Base-by-base conservation (phyloP, 129 eudicot genomes). In the Gnaphalium uliginosum region DNA sequence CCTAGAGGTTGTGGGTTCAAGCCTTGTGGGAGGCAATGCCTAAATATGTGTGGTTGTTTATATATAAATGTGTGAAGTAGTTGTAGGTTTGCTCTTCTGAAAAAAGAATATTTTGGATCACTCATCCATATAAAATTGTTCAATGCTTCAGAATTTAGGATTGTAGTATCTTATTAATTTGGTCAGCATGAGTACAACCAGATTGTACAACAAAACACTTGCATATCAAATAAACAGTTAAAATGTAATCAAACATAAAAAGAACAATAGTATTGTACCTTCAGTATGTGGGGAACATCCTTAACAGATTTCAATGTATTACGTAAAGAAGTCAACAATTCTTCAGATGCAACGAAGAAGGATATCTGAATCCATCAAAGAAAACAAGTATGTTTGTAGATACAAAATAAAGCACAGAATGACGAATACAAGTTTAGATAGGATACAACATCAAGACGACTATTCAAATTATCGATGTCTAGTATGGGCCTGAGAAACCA, bases 401-500 rank as follows among this genome's bases (percentile, higher is more conserved):
- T 33, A 57, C 41, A 11, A 24, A 51, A 24, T 32, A 58, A 76
- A 17, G 26, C 25, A 19, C 24, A 33, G 71, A 64, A 74, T 17
- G 17, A 48, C 35, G 71, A 48, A 13, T 75, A 4, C 53, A 17
- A 24, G 50, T 57, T 3, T 70, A 58, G 10, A 54, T 81, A 86
- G 99, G 97, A 95, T 91, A 95, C 99, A 76, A 81, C 85, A 83
- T 87, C 82, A 59, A 94, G 93, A 74, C 99, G 96, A 35, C 73
- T 73, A 71, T 89, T 91, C 82, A 91, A 81, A 73, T 79, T 87
- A 56, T 87, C 91, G 35, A 91, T 83, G 72, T 95, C 96, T 56
- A 95, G 85, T 70, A 90, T 84, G 39, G 98, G 98, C 89, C 98
- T 86, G 67, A 93, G 85, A 79, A 93, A 93, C 98, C 98, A 93